Evolutionary conservation across 2,329 filamentous ascomycete species (phyloP).

Genomic region (Fusarium beomiforme): DNA sequence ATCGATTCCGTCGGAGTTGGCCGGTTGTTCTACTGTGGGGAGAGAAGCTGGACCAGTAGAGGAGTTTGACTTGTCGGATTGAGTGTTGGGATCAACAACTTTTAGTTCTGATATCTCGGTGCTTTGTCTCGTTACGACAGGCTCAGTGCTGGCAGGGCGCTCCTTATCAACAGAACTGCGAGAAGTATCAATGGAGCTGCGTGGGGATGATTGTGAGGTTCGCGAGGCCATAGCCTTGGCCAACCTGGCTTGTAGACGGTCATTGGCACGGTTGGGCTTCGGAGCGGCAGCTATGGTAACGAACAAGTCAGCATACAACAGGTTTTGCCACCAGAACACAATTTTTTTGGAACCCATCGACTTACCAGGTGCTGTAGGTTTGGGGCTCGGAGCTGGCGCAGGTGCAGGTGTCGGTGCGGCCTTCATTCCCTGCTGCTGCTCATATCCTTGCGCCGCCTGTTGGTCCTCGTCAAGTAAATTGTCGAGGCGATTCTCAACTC

Average conservation of each 20-base stretch:
- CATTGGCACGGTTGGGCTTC: conserved; percentile 76
- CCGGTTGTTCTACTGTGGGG: background rate
- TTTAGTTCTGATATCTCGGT: conserved; percentile 18
- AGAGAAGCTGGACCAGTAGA: background rate
- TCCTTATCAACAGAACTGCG: conserved; percentile 45
- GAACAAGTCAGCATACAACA: conserved; percentile 4
- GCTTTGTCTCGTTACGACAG: conserved; percentile 18
- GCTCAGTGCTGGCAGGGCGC: conserved; percentile 28
- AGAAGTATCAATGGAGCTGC: conserved; percentile 51
- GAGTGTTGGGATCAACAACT: conserved; percentile 11
- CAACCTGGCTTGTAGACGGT: conserved; percentile 87
- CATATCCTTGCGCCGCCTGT: conserved; percentile 24
- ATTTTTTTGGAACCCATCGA: background rate
- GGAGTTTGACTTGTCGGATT: conserved; percentile 1
- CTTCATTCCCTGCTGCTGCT: conserved; percentile 37
- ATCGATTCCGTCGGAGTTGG: background rate
- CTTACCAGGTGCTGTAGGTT: conserved; percentile 14
- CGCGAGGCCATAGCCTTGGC: conserved; percentile 87
- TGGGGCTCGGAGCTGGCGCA: conserved; percentile 47
- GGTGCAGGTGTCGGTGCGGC: conserved; percentile 4
- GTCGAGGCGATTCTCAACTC: conserved; percentile 92
- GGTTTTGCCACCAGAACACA: background rate
- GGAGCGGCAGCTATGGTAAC: conserved; percentile 60
- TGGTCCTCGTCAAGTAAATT: conserved; percentile 83
- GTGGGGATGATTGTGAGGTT: conserved; percentile 52